Conservation (phyloP, 495 filamentous ascomycete genomes). For the Beverwykella pulmonaria region DNA sequence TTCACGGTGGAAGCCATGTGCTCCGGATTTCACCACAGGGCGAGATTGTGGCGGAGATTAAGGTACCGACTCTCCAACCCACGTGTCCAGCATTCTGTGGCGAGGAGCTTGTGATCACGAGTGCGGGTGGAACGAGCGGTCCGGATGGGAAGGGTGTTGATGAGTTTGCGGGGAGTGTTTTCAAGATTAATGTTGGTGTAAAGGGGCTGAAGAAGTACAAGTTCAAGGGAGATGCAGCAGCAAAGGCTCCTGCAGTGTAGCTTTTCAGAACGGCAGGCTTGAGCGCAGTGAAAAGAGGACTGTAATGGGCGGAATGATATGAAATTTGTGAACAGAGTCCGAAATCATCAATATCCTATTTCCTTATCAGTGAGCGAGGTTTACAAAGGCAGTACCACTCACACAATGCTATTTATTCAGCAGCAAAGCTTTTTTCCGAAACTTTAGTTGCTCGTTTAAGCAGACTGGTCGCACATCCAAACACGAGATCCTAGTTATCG, state of each 20-base stretch:
- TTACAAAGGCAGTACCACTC: no score
- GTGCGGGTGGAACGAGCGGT: conserved; percentile 43
- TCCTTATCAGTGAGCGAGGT: no score
- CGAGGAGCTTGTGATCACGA: conserved; percentile 47
- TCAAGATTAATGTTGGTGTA: conserved; percentile 47
- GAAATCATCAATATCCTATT: no score
- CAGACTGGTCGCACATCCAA: no score
- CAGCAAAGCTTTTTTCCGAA: no score
- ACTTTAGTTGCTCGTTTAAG: no score
- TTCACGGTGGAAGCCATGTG: conserved; percentile 45
- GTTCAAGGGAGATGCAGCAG: conserved; percentile 23
- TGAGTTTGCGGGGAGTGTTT: conserved; percentile 44
- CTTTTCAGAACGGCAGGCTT: no score
- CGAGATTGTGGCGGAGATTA: conserved; percentile 46
- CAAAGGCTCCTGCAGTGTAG: conserved; percentile 14
- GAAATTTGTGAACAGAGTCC: no score
- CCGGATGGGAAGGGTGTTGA: conserved; percentile 38
- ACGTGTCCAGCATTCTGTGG: conserved; percentile 48
- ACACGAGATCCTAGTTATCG: no score
- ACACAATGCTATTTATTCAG: no score
- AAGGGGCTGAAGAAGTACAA: conserved; percentile 37
- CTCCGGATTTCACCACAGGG: conserved; percentile 42
- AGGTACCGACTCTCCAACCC: conserved; percentile 43
- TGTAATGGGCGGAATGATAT: not conserved
- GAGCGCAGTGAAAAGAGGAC: not conserved